These are phyloP conservation scores for Phytopythium oedochilum DNA, from an alignment of 352 stramenopile genomes.

Conservation along the genomic window DNA sequence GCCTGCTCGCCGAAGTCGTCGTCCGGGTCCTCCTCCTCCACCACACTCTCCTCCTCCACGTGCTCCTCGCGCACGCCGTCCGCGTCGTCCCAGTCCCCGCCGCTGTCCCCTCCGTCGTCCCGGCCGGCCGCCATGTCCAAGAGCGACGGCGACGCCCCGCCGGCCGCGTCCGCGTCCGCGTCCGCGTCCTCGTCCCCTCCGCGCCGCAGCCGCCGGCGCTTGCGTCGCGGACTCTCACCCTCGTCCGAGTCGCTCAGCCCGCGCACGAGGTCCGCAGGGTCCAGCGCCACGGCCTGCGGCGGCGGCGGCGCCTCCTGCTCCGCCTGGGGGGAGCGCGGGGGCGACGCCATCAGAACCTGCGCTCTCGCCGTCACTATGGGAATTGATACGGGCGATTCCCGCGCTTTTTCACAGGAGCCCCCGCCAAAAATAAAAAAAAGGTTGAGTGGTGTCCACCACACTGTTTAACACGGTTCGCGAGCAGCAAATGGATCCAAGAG, in stretches of 20 bases:
- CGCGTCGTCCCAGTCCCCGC: conserved; percentile 11
- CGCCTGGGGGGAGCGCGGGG: neutral
- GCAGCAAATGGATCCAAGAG: neutral
- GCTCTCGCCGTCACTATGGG: no score
- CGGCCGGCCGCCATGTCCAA: conserved; percentile 9
- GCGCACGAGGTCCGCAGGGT: conserved; percentile 3
- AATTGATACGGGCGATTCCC: no score
- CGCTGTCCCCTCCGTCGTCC: conserved; percentile 10
- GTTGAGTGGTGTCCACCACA: neutral
- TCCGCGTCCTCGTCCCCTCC: conserved; percentile 8
- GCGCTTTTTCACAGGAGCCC: neutral
- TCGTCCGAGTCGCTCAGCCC: conserved; percentile 22
- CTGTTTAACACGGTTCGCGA: neutral
- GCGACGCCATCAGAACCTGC: conserved; percentile 3
- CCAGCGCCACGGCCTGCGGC: neutral
- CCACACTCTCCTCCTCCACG: conserved; percentile 19
- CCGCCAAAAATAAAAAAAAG: conserved; percentile 1
- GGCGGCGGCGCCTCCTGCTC: neutral
- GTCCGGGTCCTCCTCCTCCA: conserved; percentile 26
- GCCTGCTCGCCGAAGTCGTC: conserved; percentile 57
- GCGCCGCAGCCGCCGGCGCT: conserved; percentile 42
- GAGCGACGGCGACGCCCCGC: conserved; percentile 7
- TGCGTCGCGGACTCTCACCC: conserved; percentile 26
- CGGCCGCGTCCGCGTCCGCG: neutral
- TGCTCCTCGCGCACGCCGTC: conserved; percentile 20